These are phyloP conservation scores for Fraxinus baroniana DNA, from an alignment of 305 asterid genomes.

Conservation along the genomic window DNA sequence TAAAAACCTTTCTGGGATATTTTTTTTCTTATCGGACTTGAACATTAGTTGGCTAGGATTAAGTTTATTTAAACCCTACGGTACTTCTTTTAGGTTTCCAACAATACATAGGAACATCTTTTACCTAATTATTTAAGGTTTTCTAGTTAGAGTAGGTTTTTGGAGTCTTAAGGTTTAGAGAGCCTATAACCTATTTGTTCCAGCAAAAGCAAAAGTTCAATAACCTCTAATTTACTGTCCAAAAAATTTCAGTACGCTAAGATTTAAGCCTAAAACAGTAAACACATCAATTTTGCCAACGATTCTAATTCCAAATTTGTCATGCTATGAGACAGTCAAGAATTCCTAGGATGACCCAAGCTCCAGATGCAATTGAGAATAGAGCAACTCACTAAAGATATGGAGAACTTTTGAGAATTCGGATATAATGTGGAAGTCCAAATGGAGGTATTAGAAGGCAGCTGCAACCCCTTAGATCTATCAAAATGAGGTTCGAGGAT, in stretches of 20 bases:
- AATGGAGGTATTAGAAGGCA: background rate
- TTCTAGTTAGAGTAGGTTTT: background rate
- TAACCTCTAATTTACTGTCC: background rate
- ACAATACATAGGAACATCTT: background rate
- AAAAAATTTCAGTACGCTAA: background rate
- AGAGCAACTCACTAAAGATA: background rate
- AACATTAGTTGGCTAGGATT: background rate
- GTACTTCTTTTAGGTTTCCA: background rate
- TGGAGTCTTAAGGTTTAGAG: background rate
- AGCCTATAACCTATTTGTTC: background rate
- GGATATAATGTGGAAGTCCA: background rate
- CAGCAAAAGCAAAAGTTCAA: background rate
- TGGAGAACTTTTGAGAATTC: background rate
- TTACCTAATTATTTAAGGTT: conserved; percentile 1
- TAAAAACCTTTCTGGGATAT: background rate
- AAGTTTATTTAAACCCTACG: background rate
- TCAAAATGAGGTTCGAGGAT: background rate
- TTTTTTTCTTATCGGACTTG: background rate
- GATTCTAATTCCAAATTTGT: background rate
- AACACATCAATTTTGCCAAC: background rate
- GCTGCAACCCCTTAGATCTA: background rate
- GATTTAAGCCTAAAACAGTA: background rate
- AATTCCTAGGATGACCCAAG: background rate
- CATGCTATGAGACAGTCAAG: background rate
- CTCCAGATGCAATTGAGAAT: background rate